A percentile compares a stretch with the other conserved stretches of the same genome.
phyloP scores from a whole-genome alignment of 2,329 filamentous ascomycete genomes.

The Sordariomycetes sp. region DNA sequence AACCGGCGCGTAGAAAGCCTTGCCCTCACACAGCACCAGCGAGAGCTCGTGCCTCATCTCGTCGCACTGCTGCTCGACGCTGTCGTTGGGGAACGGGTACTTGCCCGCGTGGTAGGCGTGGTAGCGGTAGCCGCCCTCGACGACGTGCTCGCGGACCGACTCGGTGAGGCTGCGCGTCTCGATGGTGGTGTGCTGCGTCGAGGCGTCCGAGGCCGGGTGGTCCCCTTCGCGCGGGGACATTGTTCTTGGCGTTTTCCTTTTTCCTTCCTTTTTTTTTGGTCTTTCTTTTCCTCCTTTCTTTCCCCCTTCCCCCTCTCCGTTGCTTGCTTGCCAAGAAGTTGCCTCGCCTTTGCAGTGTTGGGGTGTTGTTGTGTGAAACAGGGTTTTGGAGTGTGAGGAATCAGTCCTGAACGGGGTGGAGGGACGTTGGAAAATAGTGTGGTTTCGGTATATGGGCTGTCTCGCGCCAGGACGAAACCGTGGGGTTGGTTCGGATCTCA shows the following conservation, averaged over 20 bases:
- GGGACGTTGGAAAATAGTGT: too few species aligned
- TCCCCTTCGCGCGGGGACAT: neutral
- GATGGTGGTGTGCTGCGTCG: neutral
- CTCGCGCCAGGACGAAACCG: too few species aligned
- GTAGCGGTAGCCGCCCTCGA: conserved; percentile 33
- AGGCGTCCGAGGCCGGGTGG: conserved; percentile 1
- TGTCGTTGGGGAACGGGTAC: conserved; percentile 32
- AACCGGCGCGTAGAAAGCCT: conserved; percentile 32
- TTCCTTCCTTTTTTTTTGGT: neutral
- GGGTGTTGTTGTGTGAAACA: neutral
- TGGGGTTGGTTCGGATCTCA: too few species aligned
- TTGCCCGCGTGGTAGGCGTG: conserved; percentile 24
- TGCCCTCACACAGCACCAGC: conserved; percentile 24
- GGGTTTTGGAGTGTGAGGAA: neutral
- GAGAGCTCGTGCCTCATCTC: conserved; percentile 29
- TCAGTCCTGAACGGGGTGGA: too few species aligned
- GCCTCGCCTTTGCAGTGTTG: neutral
- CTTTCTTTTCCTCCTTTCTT: neutral
- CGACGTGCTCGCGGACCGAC: conserved; percentile 29
- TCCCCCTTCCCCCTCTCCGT: neutral
- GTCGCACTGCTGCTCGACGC: conserved; percentile 28
- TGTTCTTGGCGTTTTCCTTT: neutral
- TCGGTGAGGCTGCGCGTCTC: conserved; percentile 29
- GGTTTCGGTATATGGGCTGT: too few species aligned
- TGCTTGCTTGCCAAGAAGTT: neutral